Base-by-base conservation (phyloP, 2,329 filamentous ascomycete species). In the Xylaria sp. region DNA sequence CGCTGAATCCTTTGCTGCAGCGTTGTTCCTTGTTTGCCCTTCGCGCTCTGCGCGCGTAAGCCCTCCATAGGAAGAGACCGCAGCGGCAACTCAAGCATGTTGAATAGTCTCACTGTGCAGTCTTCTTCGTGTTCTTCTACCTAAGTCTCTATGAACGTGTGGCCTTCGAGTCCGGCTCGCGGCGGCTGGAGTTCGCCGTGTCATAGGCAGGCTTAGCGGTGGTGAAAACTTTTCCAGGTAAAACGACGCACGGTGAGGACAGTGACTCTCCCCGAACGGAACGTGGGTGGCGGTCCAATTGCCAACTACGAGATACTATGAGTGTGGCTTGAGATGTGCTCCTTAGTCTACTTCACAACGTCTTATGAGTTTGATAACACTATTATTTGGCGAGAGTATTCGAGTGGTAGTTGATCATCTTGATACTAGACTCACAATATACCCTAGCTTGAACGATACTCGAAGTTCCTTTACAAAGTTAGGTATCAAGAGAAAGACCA, bases 191-290 rank as follows among this genome's bases (percentile, higher is more conserved):
- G 23, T 30, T 30, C 23, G 23, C 23, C 4, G 23, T 30, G 1
- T 30, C 2, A 2, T 52, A 46, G 61, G 57, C 30, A 62, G 63
- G 46, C 13, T 13, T 54, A 54, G 59, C 59, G 54, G 62, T 56
- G 52, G 58, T 30, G 13, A 58, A 55, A 51, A 13, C 54, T 52
- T 48, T 58, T 54, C 52, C n/a, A 10, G 51, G 60, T 59, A 63
- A 65, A 63, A 67, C 63, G 64, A 48, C 55, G 56, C 58, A 65
- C 47, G 58, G 60, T 65, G 58, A 65, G 47, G 39, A 57, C 44
- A 9, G 30, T 11, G 11, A 39, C 16, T 19, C 16, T 47, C 16
- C 46, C 35, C 47, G 42, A 23, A 16, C 23, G 42, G 11, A 44
- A 39, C 10, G 23, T 19, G 18, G 34, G 48, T 35, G 7, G 42